Evolutionary conservation across 2,329 filamentous ascomycete genomes (phyloP).

Genomic region (Rutstroemia sp.): DNA sequence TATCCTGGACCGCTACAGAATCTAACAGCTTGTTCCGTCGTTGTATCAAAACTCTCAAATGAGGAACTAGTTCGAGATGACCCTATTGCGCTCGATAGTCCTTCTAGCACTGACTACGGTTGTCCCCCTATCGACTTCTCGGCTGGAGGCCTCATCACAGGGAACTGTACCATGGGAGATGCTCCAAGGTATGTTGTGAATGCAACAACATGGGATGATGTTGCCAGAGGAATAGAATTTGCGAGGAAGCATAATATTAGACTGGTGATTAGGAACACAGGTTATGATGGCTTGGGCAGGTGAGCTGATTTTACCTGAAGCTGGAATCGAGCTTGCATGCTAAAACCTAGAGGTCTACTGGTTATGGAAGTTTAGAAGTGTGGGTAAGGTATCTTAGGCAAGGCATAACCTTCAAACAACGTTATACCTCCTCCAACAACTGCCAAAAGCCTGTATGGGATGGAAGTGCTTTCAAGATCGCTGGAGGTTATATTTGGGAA

Average conservation of each 20-base stretch:
- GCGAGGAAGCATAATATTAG: slow-evolving; percentile 37
- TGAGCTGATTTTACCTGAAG: background rate
- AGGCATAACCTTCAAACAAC: slow-evolving; percentile 17
- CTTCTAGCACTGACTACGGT: slow-evolving; percentile 36
- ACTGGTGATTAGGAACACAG: slow-evolving; percentile 36
- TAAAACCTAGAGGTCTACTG: slow-evolving; percentile 20
- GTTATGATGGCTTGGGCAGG: slow-evolving; percentile 39
- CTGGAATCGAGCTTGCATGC: slow-evolving; percentile 37
- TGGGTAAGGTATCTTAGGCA: slow-evolving; percentile 42
- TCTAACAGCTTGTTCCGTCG: slow-evolving; percentile 27
- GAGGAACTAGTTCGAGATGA: slow-evolving; percentile 32
- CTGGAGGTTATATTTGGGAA: slow-evolving; percentile 30
- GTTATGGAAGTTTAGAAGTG: slow-evolving; percentile 30
- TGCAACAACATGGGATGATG: slow-evolving; percentile 30
- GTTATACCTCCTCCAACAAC: slow-evolving; percentile 15
- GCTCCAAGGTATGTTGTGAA: slow-evolving; percentile 34
- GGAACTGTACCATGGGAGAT: slow-evolving; percentile 33
- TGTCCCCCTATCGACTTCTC: slow-evolving; percentile 27
- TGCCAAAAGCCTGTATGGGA: slow-evolving; percentile 28
- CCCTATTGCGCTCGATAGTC: slow-evolving; percentile 34
- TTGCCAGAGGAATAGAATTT: slow-evolving; percentile 36
- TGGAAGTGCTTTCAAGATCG: slow-evolving; percentile 31
- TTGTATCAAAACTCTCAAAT: slow-evolving; percentile 25
- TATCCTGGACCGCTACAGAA: slow-evolving; percentile 29
- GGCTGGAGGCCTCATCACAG: slow-evolving; percentile 1